These are phyloP conservation scores for Zygotorulaspora florentina DNA, from an alignment of 805 yeast genomes.

Conservation along the genomic window DNA sequence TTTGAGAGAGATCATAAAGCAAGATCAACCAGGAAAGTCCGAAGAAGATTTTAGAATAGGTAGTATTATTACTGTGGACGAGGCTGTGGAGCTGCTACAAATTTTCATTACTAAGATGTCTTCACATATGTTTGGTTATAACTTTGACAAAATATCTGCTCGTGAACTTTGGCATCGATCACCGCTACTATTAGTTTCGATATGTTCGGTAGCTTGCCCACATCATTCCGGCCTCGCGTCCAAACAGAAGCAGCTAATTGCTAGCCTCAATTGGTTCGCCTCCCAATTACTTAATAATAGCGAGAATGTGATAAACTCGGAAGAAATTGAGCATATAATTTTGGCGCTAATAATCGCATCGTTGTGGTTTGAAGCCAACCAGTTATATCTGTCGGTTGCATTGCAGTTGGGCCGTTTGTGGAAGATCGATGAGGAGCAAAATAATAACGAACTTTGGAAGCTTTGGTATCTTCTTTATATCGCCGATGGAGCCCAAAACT, in stretches of 20 bases:
- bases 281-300: constrained; percentile 29
- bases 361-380: constrained; percentile 63
- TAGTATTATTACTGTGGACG: constrained; percentile 33
- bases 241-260: constrained; percentile 23
- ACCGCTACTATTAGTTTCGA: constrained; percentile 55
- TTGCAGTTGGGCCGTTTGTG: constrained; percentile 54
- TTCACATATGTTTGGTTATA: constrained; percentile 65
- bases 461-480: constrained; percentile 65
- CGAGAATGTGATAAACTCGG: constrained; percentile 38
- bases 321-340: constrained; percentile 55
- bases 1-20: constrained; percentile 8
- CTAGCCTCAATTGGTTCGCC: constrained; percentile 34
- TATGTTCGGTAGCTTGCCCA: constrained; percentile 58
- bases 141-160: constrained; percentile 46
- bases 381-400: constrained; percentile 63
- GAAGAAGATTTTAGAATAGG: constrained; percentile 6
- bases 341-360: constrained; percentile 61
- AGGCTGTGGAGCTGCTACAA: constrained; percentile 43
- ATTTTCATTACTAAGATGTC: constrained; percentile 54
- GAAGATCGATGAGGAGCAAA: constrained; percentile 14
- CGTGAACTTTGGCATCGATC: constrained; percentile 50
- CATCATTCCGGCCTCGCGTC: constrained; percentile 43
- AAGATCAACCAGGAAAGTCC: constrained; percentile 1
- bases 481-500: constrained; percentile 65
- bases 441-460: constrained; percentile 41